A percentile compares a stretch with the other conserved stretches of the same genome.
Evolutionary conservation across 1,284 basidiomycete genomes (phyloP).

Genomic region (Moesziomyces sp.): DNA sequence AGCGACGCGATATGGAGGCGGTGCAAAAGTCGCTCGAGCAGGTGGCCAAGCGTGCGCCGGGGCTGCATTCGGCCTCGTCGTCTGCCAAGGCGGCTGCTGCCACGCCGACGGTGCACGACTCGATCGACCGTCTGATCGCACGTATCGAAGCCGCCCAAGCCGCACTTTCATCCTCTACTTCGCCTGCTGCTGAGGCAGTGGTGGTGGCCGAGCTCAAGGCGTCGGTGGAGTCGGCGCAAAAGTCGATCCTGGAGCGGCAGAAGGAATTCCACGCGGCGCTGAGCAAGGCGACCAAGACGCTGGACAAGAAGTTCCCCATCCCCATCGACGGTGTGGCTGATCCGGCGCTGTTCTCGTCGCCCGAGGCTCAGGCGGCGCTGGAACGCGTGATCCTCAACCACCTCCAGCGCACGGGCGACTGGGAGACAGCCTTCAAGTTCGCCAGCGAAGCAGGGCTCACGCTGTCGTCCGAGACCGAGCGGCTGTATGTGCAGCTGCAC

Average conservation of each 20-base stretch:
- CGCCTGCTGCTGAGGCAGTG: constrained; percentile 12
- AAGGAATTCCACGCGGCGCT: constrained; percentile 58
- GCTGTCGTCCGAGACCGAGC: constrained; percentile 11
- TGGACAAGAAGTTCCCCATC: constrained; percentile 60
- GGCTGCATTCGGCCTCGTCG: constrained; percentile 38
- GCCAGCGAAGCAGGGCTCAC: constrained; percentile 31
- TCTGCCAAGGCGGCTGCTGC: constrained; percentile 26
- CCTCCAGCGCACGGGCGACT: constrained; percentile 57
- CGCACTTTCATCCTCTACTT: constrained; percentile 16
- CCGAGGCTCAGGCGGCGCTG: constrained; percentile 47
- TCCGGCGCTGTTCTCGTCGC: constrained; percentile 50
- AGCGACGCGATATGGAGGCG: constrained; percentile 49
- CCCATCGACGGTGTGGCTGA: constrained; percentile 53
- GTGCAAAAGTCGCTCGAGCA: constrained; percentile 58
- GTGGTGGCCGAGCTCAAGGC: constrained; percentile 37
- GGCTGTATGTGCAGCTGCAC: constrained; percentile 31
- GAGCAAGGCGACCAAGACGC: constrained; percentile 52
- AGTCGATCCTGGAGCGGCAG: constrained; percentile 54
- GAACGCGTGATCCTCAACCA: constrained; percentile 56
- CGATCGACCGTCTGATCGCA: constrained; percentile 54
- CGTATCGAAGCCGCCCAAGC: constrained; percentile 52
- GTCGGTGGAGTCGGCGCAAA: constrained; percentile 40
- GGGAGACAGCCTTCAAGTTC: constrained; percentile 47
- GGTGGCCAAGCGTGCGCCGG: constrained; percentile 46
- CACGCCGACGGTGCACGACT: constrained; percentile 46